A percentile compares a stretch with the other conserved stretches of the same genome.
Conservation (phyloP, 306 rosid genomes). For the Arachis hypogaea region DNA sequence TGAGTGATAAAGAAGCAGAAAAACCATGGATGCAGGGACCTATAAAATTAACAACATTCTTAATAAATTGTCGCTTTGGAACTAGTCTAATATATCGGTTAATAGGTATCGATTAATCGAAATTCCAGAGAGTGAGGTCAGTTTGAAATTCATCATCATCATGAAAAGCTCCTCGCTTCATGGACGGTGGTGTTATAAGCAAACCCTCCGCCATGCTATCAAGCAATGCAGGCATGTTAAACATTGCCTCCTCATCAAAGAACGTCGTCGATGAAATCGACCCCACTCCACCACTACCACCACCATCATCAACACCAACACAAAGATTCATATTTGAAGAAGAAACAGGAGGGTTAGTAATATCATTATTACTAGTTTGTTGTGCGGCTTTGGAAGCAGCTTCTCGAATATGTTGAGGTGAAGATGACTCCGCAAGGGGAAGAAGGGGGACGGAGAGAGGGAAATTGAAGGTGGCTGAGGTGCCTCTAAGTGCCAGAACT, state of each 20-base stretch:
- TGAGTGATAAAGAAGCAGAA: too few relatives aligned
- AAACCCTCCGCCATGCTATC: constrained; percentile 47
- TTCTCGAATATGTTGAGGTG: constrained; percentile 18
- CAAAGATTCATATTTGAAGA: background rate
- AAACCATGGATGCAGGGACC: too few relatives aligned
- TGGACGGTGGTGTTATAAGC: constrained; percentile 41
- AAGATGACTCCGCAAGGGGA: constrained; percentile 31
- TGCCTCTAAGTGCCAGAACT: constrained; percentile 41
- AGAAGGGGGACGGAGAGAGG: constrained; percentile 30
- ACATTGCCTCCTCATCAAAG: constrained; percentile 42
- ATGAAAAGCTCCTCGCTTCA: constrained; percentile 22
- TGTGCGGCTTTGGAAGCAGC: constrained; percentile 32
- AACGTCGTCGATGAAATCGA: background rate
- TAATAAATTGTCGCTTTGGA: too few relatives aligned
- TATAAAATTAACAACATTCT: too few relatives aligned
- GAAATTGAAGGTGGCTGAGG: constrained; percentile 38
- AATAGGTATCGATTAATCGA: background rate
- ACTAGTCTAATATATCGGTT: too few relatives aligned
- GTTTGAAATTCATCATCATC: background rate
- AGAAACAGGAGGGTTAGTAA: background rate
- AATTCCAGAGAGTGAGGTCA: constrained; percentile 31
- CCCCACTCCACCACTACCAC: too few relatives aligned
- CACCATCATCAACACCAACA: background rate
- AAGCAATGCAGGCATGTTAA: constrained; percentile 42
- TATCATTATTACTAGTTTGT: background rate